Percentiles rank a stretch among this genome's conserved stretches.
These are phyloP conservation scores for Leccinum subtestaceum DNA, from an alignment of 768 basidiomycete genomes.

Conservation along the genomic window DNA sequence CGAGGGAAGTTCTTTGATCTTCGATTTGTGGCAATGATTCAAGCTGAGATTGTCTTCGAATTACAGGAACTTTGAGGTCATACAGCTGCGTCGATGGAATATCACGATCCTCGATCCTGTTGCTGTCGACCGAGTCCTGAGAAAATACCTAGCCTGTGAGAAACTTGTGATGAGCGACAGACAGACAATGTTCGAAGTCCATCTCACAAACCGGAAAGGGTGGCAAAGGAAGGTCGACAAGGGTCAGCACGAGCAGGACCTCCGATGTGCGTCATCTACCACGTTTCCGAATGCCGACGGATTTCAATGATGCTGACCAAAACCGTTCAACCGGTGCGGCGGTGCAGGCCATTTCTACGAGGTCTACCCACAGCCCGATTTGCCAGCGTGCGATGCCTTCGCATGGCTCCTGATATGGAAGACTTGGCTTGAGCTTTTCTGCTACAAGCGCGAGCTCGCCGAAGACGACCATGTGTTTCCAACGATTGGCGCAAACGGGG, in stretches of 20 bases:
- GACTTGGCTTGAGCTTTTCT: slow-evolving; percentile 2
- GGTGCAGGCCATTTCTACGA: slow-evolving; percentile 30
- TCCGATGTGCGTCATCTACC: slow-evolving; percentile 9
- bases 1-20: not conserved
- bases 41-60: not conserved
- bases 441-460: slow-evolving; percentile 11
- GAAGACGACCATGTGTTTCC: slow-evolving; percentile 36
- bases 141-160: slow-evolving; percentile 2
- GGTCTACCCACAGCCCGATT: slow-evolving; percentile 35
- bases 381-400: slow-evolving; percentile 30
- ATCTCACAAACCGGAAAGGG: slow-evolving; percentile 21
- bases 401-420: slow-evolving; percentile 25
- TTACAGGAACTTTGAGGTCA: slow-evolving; percentile 32
- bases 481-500: slow-evolving; percentile 5
- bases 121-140: not conserved
- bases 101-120: slow-evolving; percentile 5
- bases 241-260: slow-evolving; percentile 20
- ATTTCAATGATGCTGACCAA: not conserved
- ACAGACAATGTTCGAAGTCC: slow-evolving; percentile 18
- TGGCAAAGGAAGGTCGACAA: slow-evolving; percentile 26
- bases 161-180: slow-evolving; percentile 7
- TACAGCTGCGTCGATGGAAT: slow-evolving; percentile 24
- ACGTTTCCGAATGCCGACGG: too few species aligned
- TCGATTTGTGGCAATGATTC: not conserved
- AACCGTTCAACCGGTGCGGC: too few species aligned